Conservation (phyloP, 2,329 filamentous ascomycete genomes). For the Beauveria sp. region DNA sequence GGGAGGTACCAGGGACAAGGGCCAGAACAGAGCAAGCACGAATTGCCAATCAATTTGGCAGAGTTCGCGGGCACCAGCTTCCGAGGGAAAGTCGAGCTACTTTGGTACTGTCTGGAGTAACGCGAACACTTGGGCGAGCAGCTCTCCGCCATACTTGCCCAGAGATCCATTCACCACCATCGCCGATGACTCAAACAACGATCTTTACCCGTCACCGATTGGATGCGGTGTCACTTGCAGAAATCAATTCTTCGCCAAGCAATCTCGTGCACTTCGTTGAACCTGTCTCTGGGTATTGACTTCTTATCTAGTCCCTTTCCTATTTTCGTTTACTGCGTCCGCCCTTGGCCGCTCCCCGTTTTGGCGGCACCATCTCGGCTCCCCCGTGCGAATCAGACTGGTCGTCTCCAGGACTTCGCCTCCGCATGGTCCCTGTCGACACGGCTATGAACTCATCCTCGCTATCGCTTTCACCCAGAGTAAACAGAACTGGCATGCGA, state of each 20-base stretch:
- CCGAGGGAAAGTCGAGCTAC: background rate
- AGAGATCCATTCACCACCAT: background rate
- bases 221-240: background rate
- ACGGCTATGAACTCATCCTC: constrained; percentile 76
- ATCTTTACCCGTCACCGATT: background rate
- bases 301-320: background rate
- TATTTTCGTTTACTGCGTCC: constrained; percentile 35
- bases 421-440: constrained; percentile 73
- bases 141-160: background rate
- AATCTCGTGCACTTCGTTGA: background rate
- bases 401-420: constrained; percentile 71
- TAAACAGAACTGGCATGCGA: constrained; percentile 85
- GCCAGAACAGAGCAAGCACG: background rate
- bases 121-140: background rate
- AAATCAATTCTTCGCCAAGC: background rate
- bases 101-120: constrained; percentile 1
- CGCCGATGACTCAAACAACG: constrained; percentile 17
- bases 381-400: constrained; percentile 54
- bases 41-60: background rate
- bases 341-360: constrained; percentile 30
- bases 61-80: background rate
- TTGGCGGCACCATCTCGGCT: constrained; percentile 30
- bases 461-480: constrained; percentile 88
- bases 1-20: constrained; percentile 7
- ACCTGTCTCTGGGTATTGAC: constrained; percentile 5